Conservation (phyloP, 306 rosid species). For the Vigna trinervia region DNA sequence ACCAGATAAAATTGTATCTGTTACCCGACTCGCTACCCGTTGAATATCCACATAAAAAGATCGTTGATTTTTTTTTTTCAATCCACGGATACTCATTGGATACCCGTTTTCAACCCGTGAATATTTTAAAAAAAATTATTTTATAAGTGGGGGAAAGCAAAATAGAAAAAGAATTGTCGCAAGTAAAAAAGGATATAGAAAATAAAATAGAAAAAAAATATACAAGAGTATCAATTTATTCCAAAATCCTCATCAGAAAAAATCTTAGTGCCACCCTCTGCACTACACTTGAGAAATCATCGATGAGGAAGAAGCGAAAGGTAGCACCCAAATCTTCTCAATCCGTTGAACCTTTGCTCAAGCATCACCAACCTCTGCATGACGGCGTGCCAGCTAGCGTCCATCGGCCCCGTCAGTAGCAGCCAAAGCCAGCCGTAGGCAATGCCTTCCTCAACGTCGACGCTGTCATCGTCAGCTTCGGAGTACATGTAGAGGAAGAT, state of each 20-base stretch:
- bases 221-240: background rate
- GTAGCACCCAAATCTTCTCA: conserved; percentile 56
- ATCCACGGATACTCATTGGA: too few relatives aligned
- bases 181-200: background rate
- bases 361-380: conserved; percentile 62
- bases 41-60: too few relatives aligned
- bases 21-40: too few relatives aligned
- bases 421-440: conserved; percentile 32
- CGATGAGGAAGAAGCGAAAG: conserved; percentile 84
- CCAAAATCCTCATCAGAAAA: conserved; percentile 14
- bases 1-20: too few relatives aligned
- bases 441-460: background rate
- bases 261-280: conserved; percentile 45
- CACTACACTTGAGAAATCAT: background rate
- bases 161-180: background rate
- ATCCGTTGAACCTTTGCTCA: conserved; percentile 60
- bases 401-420: conserved; percentile 65
- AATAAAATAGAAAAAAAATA: background rate
- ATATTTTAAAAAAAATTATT: too few relatives aligned
- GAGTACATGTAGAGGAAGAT: conserved; percentile 93
- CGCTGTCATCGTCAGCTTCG: conserved; percentile 25
- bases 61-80: too few relatives aligned
- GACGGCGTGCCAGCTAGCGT: conserved; percentile 93
- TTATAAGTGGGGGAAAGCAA: background rate
- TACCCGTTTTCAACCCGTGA: too few relatives aligned